A percentile compares a stretch with the other conserved stretches of the same genome.
These are phyloP conservation scores for Solanum boliviense DNA, from an alignment of 257 asterid species.

Conservation along the genomic window DNA sequence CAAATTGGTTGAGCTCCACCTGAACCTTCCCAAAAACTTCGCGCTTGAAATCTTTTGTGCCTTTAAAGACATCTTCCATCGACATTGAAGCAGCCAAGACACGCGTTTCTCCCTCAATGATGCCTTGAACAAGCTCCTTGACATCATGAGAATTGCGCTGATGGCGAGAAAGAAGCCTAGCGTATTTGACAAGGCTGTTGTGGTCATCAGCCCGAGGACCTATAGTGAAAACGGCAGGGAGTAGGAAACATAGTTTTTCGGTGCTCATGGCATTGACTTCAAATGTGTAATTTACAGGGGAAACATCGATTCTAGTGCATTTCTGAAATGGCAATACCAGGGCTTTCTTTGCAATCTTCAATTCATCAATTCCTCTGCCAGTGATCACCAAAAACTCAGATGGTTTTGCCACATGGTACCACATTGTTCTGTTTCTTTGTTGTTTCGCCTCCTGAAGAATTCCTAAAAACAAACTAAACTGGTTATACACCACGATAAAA, in stretches of 20 bases:
- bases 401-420: constrained; percentile 31
- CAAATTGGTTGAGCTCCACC: constrained; percentile 51
- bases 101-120: constrained; percentile 62
- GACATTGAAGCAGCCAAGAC: constrained; percentile 66
- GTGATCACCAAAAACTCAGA: constrained; percentile 62
- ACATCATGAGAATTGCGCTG: constrained; percentile 44
- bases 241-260: constrained; percentile 57
- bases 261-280: constrained; percentile 72
- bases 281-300: constrained; percentile 61
- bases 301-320: constrained; percentile 25
- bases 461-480: background rate
- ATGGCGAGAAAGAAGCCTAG: constrained; percentile 47
- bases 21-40: constrained; percentile 60
- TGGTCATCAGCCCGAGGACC: constrained; percentile 40
- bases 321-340: constrained; percentile 51
- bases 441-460: background rate
- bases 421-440: background rate
- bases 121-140: constrained; percentile 47
- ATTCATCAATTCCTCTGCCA: constrained; percentile 34
- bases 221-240: constrained; percentile 73
- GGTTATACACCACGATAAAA: background rate
- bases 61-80: constrained; percentile 48
- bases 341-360: constrained; percentile 44
- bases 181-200: constrained; percentile 33
- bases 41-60: constrained; percentile 48